Conservation (phyloP, 1,284 basidiomycete species). For the Pterulicium gracile region DNA sequence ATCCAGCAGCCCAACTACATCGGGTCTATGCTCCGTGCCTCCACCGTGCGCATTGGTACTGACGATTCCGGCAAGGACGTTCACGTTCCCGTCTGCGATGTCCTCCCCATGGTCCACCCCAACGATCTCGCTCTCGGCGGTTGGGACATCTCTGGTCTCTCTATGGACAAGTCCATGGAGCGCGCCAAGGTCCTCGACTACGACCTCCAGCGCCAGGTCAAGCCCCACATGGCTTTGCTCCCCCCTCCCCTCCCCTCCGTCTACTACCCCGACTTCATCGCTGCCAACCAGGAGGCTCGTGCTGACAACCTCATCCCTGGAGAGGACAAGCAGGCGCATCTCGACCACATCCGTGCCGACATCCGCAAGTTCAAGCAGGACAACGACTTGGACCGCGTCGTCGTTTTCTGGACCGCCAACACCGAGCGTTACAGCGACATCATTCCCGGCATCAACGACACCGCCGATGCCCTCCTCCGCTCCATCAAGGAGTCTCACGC, state of each 20-base stretch:
- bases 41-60: constrained; percentile 85
- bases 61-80: constrained; percentile 87
- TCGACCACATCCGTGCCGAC: constrained; percentile 87
- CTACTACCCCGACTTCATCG: constrained; percentile 95
- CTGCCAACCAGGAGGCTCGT: constrained; percentile 94
- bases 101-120: constrained; percentile 97
- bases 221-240: constrained; percentile 75
- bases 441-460: constrained; percentile 93
- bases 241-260: constrained; percentile 86
- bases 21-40: constrained; percentile 87
- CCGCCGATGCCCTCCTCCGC: constrained; percentile 78
- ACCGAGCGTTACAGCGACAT: constrained; percentile 97
- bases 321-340: constrained; percentile 80
- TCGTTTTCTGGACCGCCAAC: constrained; percentile 98
- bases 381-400: constrained; percentile 77
- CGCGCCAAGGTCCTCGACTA: constrained; percentile 94
- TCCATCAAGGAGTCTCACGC: constrained; percentile 80
- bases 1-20: constrained; percentile 96
- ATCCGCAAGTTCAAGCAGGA: constrained; percentile 89
- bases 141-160: constrained; percentile 89
- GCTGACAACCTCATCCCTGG: constrained; percentile 90
- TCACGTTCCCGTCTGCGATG: constrained; percentile 86
- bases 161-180: constrained; percentile 88
- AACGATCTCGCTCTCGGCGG: constrained; percentile 97
- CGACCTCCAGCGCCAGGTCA: constrained; percentile 94